Base-by-base conservation (phyloP, 2,329 filamentous ascomycete genomes). In the Trichoderma oligosporum region DNA sequence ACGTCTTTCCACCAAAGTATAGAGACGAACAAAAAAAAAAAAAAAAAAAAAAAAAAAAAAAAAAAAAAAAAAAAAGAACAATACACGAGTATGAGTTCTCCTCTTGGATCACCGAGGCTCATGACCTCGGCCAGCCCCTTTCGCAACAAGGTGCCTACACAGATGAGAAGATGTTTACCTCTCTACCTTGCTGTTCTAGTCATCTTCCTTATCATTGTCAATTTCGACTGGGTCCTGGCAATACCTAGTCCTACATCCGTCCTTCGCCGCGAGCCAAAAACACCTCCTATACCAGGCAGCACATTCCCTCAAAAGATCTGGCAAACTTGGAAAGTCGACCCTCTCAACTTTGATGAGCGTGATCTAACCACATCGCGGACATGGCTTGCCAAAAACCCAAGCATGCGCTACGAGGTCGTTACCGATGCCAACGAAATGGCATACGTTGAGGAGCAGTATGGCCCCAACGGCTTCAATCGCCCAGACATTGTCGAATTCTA, bases 271-370 rank as follows among this genome's bases (percentile, higher is more conserved):
- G 52, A 62, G 46, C 53, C 7, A 39, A 64, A 64, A 16, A 14
- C 52, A 49, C 55, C 57, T 51, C 3, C 45, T 12, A 22, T 49
- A 24, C 44, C 48, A 20, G 42, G 54, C 39, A 48, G 62, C 63
- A 68, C 62, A 20, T 89, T 84, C 64, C 87, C 79, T 5, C 78
- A 78, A 56, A 90, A 89, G 71, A 87, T 90, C 62, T 90, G 86
- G 87, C 87, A 90, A 70, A 86, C 83, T 0, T 90, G 87, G 87
- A 90, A 89, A 68, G 80, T 86, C 25, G 80, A 86, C 60, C 83
- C 86, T 2, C 74, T 88, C 31, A 75, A 76, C 2, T 88, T 89
- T 65, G 86, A 87, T 61, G 78, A 84, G 64, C 78, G 82, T 52
- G 85, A 89, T 64, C 73, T 81, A 29, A 71, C 77, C 22, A 76